Conservation (phyloP, 495 filamentous ascomycete species). For the Penicillium ucsense region DNA sequence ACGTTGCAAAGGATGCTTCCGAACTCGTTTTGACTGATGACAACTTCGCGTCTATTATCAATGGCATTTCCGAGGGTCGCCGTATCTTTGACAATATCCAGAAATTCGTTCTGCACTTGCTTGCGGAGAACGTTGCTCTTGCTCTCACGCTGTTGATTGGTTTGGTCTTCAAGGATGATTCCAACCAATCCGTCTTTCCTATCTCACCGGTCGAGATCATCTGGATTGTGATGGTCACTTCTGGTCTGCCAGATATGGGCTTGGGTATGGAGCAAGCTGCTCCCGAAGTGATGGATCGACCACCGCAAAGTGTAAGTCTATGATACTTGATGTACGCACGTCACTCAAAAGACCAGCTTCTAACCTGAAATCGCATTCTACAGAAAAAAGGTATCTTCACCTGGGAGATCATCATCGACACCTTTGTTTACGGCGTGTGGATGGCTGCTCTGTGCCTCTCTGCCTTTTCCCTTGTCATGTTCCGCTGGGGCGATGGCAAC, state of each 20-base stretch:
- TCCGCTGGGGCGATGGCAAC: conserved; percentile 55
- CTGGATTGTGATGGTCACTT: conserved; percentile 73
- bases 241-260: conserved; percentile 64
- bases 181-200: conserved; percentile 58
- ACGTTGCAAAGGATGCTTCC: conserved; percentile 81
- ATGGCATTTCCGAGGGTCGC: conserved; percentile 61
- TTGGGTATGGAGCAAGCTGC: conserved; percentile 61
- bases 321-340: no score
- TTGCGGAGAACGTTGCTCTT: conserved; percentile 65
- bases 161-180: conserved; percentile 58
- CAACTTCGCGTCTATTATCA: conserved; percentile 76
- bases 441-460: conserved; percentile 57
- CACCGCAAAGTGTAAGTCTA: conserved; percentile 47
- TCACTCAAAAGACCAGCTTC: conserved; percentile 16
- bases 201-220: conserved; percentile 64
- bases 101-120: conserved; percentile 65
- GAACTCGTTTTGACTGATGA: conserved; percentile 75
- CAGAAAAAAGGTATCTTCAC: conserved; percentile 62
- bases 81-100: conserved; percentile 72
- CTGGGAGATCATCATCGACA: conserved; percentile 56
- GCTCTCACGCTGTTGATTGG: conserved; percentile 60
- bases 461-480: conserved; percentile 57
- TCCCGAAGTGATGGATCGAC: conserved; percentile 56
- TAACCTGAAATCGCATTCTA: not conserved
- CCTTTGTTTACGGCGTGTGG: conserved; percentile 61